Evolutionary conservation across 257 asterid species (phyloP).

Genomic region (Penstemon newberryi): DNA sequence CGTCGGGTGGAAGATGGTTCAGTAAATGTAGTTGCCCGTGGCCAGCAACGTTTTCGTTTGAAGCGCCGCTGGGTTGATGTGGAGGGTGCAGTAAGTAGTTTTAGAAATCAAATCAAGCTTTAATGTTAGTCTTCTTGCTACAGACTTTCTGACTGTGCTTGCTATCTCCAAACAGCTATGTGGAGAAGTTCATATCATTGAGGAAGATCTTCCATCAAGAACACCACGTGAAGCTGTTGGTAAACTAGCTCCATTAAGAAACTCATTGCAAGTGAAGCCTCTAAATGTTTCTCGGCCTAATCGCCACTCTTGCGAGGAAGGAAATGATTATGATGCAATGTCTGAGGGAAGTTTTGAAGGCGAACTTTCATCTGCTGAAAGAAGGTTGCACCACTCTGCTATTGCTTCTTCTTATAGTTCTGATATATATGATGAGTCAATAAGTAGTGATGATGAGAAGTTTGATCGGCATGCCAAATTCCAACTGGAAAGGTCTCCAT

Average conservation of each 20-base stretch:
- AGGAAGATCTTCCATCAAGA: constrained; percentile 85
- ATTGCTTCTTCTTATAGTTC: constrained; percentile 46
- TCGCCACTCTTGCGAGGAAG: constrained; percentile 48
- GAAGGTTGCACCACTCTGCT: constrained; percentile 75
- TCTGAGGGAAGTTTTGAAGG: constrained; percentile 88
- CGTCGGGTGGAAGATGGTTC: constrained; percentile 93
- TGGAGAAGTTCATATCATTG: constrained; percentile 80
- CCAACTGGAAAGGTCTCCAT: constrained; percentile 38
- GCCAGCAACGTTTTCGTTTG: constrained; percentile 91
- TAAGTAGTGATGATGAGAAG: constrained; percentile 80
- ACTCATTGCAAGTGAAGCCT: constrained; percentile 33
- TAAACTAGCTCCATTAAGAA: constrained; percentile 58
- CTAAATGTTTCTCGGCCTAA: constrained; percentile 30
- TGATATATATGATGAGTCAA: constrained; percentile 49
- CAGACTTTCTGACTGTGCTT: constrained; percentile 18
- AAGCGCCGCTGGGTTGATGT: constrained; percentile 79
- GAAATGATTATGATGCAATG: constrained; percentile 69
- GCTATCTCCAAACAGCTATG: constrained; percentile 53
- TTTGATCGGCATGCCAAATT: constrained; percentile 35
- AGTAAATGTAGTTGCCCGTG: constrained; percentile 84
- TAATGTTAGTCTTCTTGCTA: constrained; percentile 18
- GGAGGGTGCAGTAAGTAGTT: constrained; percentile 75
- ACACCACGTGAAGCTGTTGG: constrained; percentile 89
- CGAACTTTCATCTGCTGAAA: constrained; percentile 77
- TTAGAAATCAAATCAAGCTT: constrained; percentile 23